These are phyloP conservation scores for Alternaria triticimaculans DNA, from an alignment of 2,329 filamentous ascomycete genomes.

Conservation along the genomic window DNA sequence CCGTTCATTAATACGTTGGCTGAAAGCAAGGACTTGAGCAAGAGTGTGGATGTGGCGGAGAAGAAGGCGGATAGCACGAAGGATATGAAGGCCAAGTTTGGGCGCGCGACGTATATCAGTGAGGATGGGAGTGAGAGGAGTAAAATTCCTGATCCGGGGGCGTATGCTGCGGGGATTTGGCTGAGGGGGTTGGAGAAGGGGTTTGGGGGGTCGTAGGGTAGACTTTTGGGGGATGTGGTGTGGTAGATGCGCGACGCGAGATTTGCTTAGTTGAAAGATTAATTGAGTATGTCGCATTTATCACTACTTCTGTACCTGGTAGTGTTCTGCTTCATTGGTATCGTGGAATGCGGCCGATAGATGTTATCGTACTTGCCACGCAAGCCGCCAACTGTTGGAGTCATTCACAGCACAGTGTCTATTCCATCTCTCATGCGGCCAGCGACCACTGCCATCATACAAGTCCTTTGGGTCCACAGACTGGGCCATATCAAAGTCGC, in stretches of 20 bases:
- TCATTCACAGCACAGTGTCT: not conserved
- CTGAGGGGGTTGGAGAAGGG: slow-evolving; percentile 65
- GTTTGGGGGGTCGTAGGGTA: slow-evolving; percentile 9
- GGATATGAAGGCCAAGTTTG: slow-evolving; percentile 87
- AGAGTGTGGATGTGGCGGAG: slow-evolving; percentile 76
- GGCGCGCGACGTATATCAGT: slow-evolving; percentile 81
- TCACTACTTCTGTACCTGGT: no score
- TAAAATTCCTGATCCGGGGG: slow-evolving; percentile 70
- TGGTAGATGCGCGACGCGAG: accelerated
- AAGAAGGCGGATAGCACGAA: slow-evolving; percentile 82
- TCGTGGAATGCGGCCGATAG: not conserved
- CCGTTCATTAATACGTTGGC: slow-evolving; percentile 80
- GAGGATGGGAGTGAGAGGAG: slow-evolving; percentile 63
- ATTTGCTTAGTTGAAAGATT: no score
- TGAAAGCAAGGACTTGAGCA: slow-evolving; percentile 67
- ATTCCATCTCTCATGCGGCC: not conserved
- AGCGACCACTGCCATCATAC: no score
- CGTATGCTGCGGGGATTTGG: slow-evolving; percentile 80
- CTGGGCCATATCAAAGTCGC: no score
- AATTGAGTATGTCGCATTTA: no score
- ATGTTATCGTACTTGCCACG: no score
- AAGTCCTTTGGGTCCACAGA: no score
- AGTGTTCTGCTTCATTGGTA: no score
- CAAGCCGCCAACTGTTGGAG: not conserved
- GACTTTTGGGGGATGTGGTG: no score